Evolutionary conservation across 1,284 basidiomycete genomes (phyloP), one percentile per base, ranked within the genome.

Genomic region (Pseudozyma sp.): DNA sequence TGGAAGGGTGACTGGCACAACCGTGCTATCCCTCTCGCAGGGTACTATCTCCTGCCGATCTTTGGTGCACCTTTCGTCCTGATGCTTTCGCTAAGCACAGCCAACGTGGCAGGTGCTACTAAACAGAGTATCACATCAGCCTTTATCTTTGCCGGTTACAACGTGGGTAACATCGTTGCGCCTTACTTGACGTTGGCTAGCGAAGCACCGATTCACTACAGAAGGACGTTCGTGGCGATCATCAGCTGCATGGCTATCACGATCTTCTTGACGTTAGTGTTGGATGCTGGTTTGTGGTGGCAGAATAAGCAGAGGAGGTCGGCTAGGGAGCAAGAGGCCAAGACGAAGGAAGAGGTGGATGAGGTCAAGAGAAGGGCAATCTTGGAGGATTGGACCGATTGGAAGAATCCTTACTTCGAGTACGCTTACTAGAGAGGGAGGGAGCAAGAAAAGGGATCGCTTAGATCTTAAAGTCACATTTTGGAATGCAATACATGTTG

Each of bases 11-110:
- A 86, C 31, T 88, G 87, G 78, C 61, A 70, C 13, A 85, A 86
- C 36, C 82, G 85, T 0, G 87, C 85, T 1, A 83, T 87, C 0
- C 87, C 88, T 0, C 74, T 88, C 13, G 87, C 88, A 18, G 88
- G 88, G 0, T 88, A 86, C 76, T 87, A 87, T 65, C 81, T 87
- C 66, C 68, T 81, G 16, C 79, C 85, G n/a, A 83, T 85, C 18
- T 88, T 88, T 63, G 87, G 87, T 2, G 86, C 87, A 2, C 87
- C 87, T 6, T 88, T 86, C 59, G 87, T 87, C 25, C 79, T 87
- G 10, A 84, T 87, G 52, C 84, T 88, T 25, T 83, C 87, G 7
- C 75, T 87, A 5, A 85, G 86, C 4, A 81, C 86, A 1, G 83
- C 86, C 36, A 88, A 88, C 73, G 83, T 87, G 5, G 85, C 86